Conservation (phyloP, 306 rosid species). For the Castanea crenata region DNA sequence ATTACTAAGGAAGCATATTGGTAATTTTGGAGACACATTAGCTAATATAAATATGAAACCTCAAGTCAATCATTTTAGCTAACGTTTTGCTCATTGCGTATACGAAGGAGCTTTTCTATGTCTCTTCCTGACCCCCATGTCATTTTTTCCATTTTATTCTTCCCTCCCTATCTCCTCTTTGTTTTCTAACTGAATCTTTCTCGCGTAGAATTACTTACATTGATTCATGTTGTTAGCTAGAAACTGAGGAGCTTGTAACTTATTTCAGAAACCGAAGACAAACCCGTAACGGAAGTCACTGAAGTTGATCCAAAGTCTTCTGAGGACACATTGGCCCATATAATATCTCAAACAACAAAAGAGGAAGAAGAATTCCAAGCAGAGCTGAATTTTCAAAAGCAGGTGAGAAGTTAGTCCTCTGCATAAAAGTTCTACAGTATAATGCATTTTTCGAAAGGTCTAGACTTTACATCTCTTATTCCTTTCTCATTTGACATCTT, state of each 20-base stretch:
- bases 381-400: constrained; percentile 41
- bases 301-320: constrained; percentile 32
- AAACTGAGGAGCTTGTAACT: constrained; percentile 25
- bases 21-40: not conserved
- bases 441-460: not conserved
- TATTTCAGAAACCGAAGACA: constrained; percentile 34
- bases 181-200: constrained; percentile 1
- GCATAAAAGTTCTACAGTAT: not conserved
- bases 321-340: constrained; percentile 47
- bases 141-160: not conserved
- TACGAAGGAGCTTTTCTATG: not conserved
- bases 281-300: constrained; percentile 26
- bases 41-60: not conserved
- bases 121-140: not conserved
- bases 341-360: constrained; percentile 40
- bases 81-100: not conserved
- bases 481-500: not conserved
- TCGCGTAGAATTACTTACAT: not conserved
- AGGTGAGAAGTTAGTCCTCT: constrained; percentile 39
- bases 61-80: not conserved
- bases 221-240: constrained; percentile 1
- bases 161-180: not conserved
- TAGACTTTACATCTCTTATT: not conserved
- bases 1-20: not conserved
- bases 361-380: constrained; percentile 52